phyloP scores from a whole-genome alignment of 345 rosid species.

The Crucihimalaya himalaica region DNA sequence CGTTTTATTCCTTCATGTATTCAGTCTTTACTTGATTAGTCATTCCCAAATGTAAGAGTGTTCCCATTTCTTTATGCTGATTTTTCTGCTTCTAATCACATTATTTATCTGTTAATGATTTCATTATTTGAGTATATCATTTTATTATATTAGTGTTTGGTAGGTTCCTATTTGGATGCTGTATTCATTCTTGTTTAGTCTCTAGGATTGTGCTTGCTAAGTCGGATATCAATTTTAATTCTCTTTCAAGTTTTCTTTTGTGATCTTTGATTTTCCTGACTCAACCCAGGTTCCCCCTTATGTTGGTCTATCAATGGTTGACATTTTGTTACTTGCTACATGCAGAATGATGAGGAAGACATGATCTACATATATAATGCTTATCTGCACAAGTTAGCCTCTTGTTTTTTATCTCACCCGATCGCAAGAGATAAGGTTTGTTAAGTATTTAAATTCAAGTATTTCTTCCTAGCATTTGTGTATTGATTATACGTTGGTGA shows the following conservation, averaged over 20 bases:
- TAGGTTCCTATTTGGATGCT: slow-evolving; percentile 5
- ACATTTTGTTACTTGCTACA: slow-evolving; percentile 35
- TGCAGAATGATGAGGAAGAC: slow-evolving; percentile 92
- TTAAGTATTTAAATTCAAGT: not conserved
- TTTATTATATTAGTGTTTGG: not conserved
- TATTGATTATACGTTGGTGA: slow-evolving; percentile 5
- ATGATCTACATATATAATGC: slow-evolving; percentile 88
- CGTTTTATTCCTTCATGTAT: not conserved
- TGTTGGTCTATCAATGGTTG: slow-evolving; percentile 14
- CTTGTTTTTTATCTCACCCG: slow-evolving; percentile 88
- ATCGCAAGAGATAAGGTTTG: slow-evolving; percentile 91
- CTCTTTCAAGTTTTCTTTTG: not conserved
- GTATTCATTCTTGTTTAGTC: not conserved
- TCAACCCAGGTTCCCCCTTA: not conserved
- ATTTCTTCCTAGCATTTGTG: not conserved
- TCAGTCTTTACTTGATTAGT: slow-evolving; percentile 7
- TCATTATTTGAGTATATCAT: not conserved
- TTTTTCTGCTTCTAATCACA: not conserved
- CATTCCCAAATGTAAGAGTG: not conserved
- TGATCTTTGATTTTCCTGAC: slow-evolving; percentile 20
- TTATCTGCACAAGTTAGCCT: slow-evolving; percentile 84
- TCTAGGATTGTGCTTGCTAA: slow-evolving; percentile 6
- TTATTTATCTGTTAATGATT: not conserved
- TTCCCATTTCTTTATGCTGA: slow-evolving; percentile 4
- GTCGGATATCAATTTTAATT: slow-evolving; percentile 1